Evolutionary conservation across 78 protist species (phyloP).

Genomic region (Reticulomyxa filosa): DNA sequence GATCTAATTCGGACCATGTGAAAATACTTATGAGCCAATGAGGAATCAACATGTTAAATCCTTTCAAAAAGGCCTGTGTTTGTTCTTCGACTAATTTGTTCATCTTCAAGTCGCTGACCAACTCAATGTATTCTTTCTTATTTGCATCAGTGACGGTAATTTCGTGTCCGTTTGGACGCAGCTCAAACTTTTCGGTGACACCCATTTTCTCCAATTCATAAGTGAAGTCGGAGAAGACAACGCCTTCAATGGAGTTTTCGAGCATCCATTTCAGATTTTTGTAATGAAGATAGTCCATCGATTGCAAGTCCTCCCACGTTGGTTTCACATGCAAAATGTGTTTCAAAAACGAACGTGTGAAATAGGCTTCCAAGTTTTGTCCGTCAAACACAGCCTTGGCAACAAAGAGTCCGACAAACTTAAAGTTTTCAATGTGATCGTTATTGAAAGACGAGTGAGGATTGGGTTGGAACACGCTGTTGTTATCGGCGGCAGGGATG

Average conservation of each 20-base stretch:
- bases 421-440: slow-evolving; percentile 9
- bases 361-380: slow-evolving; percentile 8
- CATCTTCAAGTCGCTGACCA: not conserved
- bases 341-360: slow-evolving; percentile 21
- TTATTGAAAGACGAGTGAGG: slow-evolving; percentile 2
- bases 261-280: slow-evolving; percentile 13
- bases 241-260: slow-evolving; percentile 6
- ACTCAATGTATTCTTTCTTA: slow-evolving; percentile 3
- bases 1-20: slow-evolving; percentile 23
- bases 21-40: slow-evolving; percentile 9
- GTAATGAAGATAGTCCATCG: not conserved
- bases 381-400: slow-evolving; percentile 17
- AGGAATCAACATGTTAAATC: slow-evolving; percentile 3
- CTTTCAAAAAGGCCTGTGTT: slow-evolving; percentile 2
- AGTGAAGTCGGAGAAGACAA: not conserved
- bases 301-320: slow-evolving; percentile 2
- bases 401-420: slow-evolving; percentile 8
- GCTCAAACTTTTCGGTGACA: not conserved
- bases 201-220: not conserved
- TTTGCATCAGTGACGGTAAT: slow-evolving; percentile 8
- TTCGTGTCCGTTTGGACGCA: not conserved
- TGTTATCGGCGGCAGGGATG: slow-evolving; percentile 5
- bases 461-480: slow-evolving; percentile 20
- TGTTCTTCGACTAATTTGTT: not conserved
- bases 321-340: slow-evolving; percentile 10